Base-by-base conservation (phyloP, 129 eudicot genomes). In the Arctium lappa region DNA sequence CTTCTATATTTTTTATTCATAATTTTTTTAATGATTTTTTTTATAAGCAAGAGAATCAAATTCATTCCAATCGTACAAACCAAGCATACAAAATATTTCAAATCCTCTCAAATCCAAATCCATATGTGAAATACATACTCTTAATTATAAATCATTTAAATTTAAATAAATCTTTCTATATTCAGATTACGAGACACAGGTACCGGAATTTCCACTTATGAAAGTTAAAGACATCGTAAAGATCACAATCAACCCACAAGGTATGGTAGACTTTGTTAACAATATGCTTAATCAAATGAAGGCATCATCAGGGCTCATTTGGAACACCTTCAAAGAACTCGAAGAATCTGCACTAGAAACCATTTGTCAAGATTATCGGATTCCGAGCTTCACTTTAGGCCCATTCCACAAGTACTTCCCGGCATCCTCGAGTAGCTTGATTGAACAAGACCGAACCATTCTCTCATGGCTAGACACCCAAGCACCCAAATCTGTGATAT, bases 391-490 rank as follows among this genome's bases (percentile, higher is more conserved):
- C 74, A 70, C 71, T 22, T 65, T 86, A 74, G 86, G 89, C 48
- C 89, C 87, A 31, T 68, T 86, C 39, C 89, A 86, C 68, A 76
- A 73, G 36, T 81, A 82, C 83, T 74, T 79, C 48, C 62, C 37
- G 12, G 73, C 56, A 11, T 75, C 82, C 5, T 71, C 87, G 40
- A 79, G 75, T 36, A 79, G 82, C 78, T 36, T 86, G 31, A 72
- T 77, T 15, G 48, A 75, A 69, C 86, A 86, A 39, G 89, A 86
- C 60, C 78, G 16, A 11, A 79, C 70, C 44, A 66, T 79, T 85
- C 75, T 83, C 80, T 48, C 84, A 33, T 86, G 89, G 89, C 80
- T 86, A 27, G 81, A 86, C 39, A 60, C 72, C 5, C 89, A 86
- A 68, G 73, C 81, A 0, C 78, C 48, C 62, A 82, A 79, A 72